A percentile compares a stretch with the other conserved stretches of the same genome.
phyloP scores from a whole-genome alignment of 805 yeast genomes.

The Barnettozyma sucrosica region DNA sequence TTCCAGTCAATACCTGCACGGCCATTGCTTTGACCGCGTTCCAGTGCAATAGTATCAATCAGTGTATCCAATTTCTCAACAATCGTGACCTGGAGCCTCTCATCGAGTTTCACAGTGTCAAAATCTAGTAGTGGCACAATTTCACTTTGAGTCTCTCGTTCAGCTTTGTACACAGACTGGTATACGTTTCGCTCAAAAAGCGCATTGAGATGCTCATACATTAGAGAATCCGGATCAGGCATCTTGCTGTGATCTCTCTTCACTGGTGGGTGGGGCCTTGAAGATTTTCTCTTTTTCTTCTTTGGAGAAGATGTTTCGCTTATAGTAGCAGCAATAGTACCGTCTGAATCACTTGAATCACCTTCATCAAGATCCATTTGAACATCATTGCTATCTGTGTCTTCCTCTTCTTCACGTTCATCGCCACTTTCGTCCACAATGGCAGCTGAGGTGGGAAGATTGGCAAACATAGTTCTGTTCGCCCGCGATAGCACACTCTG shows the following conservation, averaged over 20 bases:
- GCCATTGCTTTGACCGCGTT: background rate
- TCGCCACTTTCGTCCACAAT: background rate
- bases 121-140: background rate
- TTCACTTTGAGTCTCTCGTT: background rate
- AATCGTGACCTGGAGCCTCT: background rate
- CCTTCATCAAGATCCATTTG: constrained; percentile 2
- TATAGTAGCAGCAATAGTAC: no score
- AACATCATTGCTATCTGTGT: background rate
- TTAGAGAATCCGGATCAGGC: background rate
- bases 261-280: background rate
- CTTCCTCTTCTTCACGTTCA: constrained; percentile 1
- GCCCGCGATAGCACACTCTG: background rate
- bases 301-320: background rate
- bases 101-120: background rate
- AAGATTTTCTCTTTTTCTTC: background rate
- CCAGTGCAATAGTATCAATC: background rate
- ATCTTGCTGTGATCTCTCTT: background rate
- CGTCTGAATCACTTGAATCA: background rate
- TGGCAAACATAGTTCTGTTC: background rate
- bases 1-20: background rate
- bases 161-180: background rate
- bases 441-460: background rate
- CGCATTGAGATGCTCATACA: background rate
- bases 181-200: background rate
- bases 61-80: background rate